Base-by-base conservation (phyloP, 176 grass and related monocot species). In the Triticum urartu region DNA sequence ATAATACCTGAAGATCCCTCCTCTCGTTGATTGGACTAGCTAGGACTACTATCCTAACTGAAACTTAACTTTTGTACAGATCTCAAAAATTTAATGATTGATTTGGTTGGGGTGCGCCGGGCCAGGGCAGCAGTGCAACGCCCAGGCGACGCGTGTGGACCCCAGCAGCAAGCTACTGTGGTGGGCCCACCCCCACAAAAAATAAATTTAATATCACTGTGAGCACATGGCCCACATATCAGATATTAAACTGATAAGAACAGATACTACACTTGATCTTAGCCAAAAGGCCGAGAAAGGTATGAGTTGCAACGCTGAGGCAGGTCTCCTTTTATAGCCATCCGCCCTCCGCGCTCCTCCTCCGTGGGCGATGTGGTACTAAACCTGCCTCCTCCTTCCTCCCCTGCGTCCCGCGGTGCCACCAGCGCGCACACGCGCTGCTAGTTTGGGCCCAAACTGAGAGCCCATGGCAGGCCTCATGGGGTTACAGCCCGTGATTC, bases 181-280 rank as follows among this genome's bases (percentile, higher is more conserved):
- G 2, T 30, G 2, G 2, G 2, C 28, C 28, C 28, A 30, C 7
- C 18, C 7, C 12, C 30, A 82, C 0, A 3, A 95, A 67, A 94
- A 94, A 94, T 92, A 85, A 92, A 94, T 90, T 92, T 94, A 90
- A 92, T 92, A 92, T 94, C 90, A 9, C 82, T 73, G 85, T 89
- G 72, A 17, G 2, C 69, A 50, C 45, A 84, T 87, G 54, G 54
- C 48, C 79, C 90, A 90, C 80, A 78, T 92, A 95, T 95, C 83
- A 92, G 88, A 95, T 90, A 92, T 95, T 95, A 95, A 95, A 95
- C 83, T 87, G 88, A 95, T 95, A 95, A 95, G 88, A 95, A 92
- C 93, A 95, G 71, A 92, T 92, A 96, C 87, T 92, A 93, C 89
- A 90, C 89, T 91, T 93, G 94, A 93, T 93, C 87, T 93, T 93